Base-by-base conservation (phyloP, 306 rosid species). In the Quercus berberidifolia region DNA sequence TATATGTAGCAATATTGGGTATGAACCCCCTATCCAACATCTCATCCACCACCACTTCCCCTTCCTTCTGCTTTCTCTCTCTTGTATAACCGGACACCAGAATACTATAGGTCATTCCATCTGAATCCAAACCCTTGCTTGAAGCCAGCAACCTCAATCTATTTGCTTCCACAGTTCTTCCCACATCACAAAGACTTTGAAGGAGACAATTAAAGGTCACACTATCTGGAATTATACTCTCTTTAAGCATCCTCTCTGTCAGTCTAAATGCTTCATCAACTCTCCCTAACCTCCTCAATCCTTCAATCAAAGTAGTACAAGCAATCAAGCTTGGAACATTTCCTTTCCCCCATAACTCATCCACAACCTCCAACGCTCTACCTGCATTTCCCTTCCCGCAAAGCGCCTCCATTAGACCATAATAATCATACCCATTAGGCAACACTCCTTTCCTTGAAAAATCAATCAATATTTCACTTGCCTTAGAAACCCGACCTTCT, bases 1-100 rank as follows among this genome's bases (percentile, higher is more conserved):
- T 94, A 74, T 90, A 90, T 3, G 93, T 86, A 64, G 88, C 86
- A 79, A 92, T 90, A 85, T 92, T 89, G 31, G 93, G 92, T 80
- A 92, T 76, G 69, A 86, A 87, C 43, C 89, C 98, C 86, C 38
- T 83, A 63, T 92, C 98, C 86, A 94, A 81, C 97, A 92, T 94
- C 84, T 92, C 97, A 86, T 90, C 88, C 52, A 90, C 90, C 82
- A 92, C 71, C 19, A 76, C 63, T 80, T 89, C 83, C 49, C 90
- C 94, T 74, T 89, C 86, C 72, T 76, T 80, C 76, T 41, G 81
- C 23, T 76, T 83, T 5, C 93, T 85, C 79, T 92, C 96, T 75
- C 76, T 78, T 5, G 84, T 79, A 70, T 80, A 92, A 49, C 97
- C 97, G 52, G 54, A 71, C 33, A 87, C 92, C 88, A 94, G 81